Evolutionary conservation across 352 stramenopile genomes (phyloP).

Genomic region (Phytopythium montanum): DNA sequence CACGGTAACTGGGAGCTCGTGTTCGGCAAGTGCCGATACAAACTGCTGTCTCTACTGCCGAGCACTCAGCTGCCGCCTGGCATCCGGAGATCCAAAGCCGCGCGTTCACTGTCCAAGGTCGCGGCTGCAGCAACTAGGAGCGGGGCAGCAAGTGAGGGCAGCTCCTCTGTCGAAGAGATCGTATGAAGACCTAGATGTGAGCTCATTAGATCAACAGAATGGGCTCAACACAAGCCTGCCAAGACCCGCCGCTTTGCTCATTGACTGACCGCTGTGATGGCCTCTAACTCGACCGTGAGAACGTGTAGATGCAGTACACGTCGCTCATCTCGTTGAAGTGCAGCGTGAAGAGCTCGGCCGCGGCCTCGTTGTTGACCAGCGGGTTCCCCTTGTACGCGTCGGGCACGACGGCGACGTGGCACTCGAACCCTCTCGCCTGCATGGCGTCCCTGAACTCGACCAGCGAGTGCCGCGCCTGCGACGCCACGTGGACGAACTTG

Average conservation of each 20-base stretch:
- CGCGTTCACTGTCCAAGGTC: not conserved
- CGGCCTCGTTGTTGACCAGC: slow-evolving; percentile 59
- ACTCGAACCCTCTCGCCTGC: slow-evolving; percentile 60
- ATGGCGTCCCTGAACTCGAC: slow-evolving; percentile 82
- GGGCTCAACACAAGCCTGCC: too few species aligned
- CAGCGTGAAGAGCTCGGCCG: slow-evolving; percentile 71
- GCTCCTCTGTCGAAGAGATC: slow-evolving; percentile 5
- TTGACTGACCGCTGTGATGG: not conserved
- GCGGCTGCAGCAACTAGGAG: not conserved
- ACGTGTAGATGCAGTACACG: slow-evolving; percentile 86
- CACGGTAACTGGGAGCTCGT: slow-evolving; percentile 80
- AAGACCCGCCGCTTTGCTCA: too few species aligned
- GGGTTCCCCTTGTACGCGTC: slow-evolving; percentile 86
- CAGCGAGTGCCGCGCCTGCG: slow-evolving; percentile 73
- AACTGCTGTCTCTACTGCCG: slow-evolving; percentile 54
- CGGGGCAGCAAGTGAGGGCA: not conserved
- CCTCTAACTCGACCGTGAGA: slow-evolving; percentile 25
- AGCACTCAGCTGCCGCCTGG: slow-evolving; percentile 34
- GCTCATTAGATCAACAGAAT: not conserved
- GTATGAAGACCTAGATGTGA: not conserved
- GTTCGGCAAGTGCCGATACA: slow-evolving; percentile 60
- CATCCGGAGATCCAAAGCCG: not conserved
- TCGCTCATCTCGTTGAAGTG: slow-evolving; percentile 91
- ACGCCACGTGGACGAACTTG: slow-evolving; percentile 80
- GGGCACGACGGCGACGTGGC: slow-evolving; percentile 57